These are phyloP conservation scores for Ustilago esculenta DNA, from an alignment of 1,284 basidiomycete genomes.

Conservation along the genomic window DNA sequence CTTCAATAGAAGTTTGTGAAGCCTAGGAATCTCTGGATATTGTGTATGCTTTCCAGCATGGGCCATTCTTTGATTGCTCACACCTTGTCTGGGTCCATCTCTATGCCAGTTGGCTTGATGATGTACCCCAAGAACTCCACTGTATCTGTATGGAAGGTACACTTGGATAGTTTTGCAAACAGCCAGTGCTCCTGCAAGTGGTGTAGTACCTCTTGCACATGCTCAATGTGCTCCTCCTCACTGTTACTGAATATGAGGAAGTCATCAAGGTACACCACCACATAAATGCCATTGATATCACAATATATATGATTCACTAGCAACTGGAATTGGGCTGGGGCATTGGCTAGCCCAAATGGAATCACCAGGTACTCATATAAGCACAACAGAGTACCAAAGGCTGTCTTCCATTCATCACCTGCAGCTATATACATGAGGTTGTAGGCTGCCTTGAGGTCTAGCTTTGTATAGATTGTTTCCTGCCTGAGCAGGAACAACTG, in stretches of 20 bases:
- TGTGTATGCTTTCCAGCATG: slow-evolving; percentile 60
- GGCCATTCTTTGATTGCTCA: slow-evolving; percentile 68
- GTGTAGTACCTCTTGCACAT: slow-evolving; percentile 68
- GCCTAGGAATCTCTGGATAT: slow-evolving; percentile 68
- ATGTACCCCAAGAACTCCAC: slow-evolving; percentile 69
- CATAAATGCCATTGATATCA: slow-evolving; percentile 67
- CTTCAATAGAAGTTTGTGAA: slow-evolving; percentile 69
- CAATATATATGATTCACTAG: slow-evolving; percentile 65
- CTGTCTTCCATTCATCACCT: slow-evolving; percentile 68
- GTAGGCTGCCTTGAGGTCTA: slow-evolving; percentile 67
- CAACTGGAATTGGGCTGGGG: slow-evolving; percentile 57
- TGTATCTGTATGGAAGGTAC: slow-evolving; percentile 27
- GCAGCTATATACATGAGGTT: slow-evolving; percentile 66
- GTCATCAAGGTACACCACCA: slow-evolving; percentile 70
- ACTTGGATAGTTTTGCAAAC: slow-evolving; percentile 18
- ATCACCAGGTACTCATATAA: slow-evolving; percentile 22
- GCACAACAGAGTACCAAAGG: slow-evolving; percentile 8
- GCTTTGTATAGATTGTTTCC: slow-evolving; percentile 66
- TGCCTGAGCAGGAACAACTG: slow-evolving; percentile 65
- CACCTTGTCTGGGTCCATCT: slow-evolving; percentile 70
- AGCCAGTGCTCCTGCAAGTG: slow-evolving; percentile 54
- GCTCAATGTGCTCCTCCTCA: slow-evolving; percentile 66
- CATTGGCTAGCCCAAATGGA: slow-evolving; percentile 27
- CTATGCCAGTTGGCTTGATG: slow-evolving; percentile 64
- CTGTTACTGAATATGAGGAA: slow-evolving; percentile 70